These are phyloP conservation scores for Pseudotsuga menziesii DNA, from an alignment of 75 land plant genomes.

Conservation along the genomic window DNA sequence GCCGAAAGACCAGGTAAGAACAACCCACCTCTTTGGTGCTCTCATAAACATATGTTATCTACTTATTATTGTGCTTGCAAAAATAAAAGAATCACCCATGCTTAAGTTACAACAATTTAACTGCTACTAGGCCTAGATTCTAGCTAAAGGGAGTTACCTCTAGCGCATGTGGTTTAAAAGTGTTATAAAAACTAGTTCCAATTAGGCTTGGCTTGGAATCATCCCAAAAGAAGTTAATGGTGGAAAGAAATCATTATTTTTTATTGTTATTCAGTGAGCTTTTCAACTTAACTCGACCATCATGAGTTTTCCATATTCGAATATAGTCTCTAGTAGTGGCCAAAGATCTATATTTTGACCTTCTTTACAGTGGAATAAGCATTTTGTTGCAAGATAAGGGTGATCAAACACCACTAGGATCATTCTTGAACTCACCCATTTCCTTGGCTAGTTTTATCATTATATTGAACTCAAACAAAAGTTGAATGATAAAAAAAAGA, in stretches of 20 bases:
- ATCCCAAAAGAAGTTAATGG: conserved; percentile 48
- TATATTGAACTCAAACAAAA: too few species aligned
- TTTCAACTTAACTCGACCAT: conserved; percentile 38
- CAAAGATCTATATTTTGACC: too few species aligned
- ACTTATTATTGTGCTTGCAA: too few species aligned
- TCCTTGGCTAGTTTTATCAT: conserved; percentile 45
- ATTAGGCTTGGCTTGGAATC: conserved; percentile 40
- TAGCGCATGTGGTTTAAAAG: too few species aligned
- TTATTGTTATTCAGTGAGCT: conserved; percentile 44
- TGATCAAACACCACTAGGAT: conserved; percentile 39
- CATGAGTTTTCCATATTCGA: conserved; percentile 43
- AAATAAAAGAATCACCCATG: too few species aligned
- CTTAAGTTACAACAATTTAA: too few species aligned
- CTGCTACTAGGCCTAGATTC: too few species aligned
- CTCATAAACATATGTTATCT: too few species aligned
- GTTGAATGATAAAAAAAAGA: too few species aligned
- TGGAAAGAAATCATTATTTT: conserved; percentile 41
- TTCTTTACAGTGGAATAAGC: conserved; percentile 50
- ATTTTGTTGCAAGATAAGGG: conserved; percentile 50
- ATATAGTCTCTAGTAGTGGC: conserved; percentile 50
- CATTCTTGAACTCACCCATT: conserved; percentile 29
- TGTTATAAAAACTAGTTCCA: conserved; percentile 43
- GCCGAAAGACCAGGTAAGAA: too few species aligned
- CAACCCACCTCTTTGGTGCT: too few species aligned
- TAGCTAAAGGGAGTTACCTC: too few species aligned